Percentiles rank a stretch among this genome's conserved stretches.
These are phyloP conservation scores for Rubus idaeus DNA, from an alignment of 306 rosid genomes.

Conservation along the genomic window DNA sequence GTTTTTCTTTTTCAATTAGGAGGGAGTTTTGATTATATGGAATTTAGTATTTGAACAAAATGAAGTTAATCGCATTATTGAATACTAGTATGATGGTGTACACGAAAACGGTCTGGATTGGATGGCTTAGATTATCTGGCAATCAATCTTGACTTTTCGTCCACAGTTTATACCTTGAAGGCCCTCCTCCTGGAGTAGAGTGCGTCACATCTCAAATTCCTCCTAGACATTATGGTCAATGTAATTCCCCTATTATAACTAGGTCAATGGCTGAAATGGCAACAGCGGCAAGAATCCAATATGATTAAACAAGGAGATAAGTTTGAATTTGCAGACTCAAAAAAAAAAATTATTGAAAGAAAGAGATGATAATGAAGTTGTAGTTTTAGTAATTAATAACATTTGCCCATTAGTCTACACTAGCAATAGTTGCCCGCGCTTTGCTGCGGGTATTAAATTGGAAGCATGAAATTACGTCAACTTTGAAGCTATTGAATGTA, in stretches of 20 bases:
- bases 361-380: no score
- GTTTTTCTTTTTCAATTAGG: not conserved
- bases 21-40: not conserved
- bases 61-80: not conserved
- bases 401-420: not conserved
- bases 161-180: not conserved
- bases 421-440: no score
- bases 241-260: not conserved
- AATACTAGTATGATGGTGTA: not conserved
- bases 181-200: not conserved
- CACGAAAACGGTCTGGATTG: not conserved
- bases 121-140: not conserved
- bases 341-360: no score
- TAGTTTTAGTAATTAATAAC: not conserved
- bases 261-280: not conserved
- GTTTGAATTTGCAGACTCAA: no score
- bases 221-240: not conserved
- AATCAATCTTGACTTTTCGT: not conserved
- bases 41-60: not conserved
- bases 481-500: no score
- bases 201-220: not conserved
- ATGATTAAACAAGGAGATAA: no score
- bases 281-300: not conserved
- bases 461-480: no score
- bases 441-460: no score